phyloP scores from a whole-genome alignment of 352 stramenopile genomes.

The Phytophthora hibernalis region DNA sequence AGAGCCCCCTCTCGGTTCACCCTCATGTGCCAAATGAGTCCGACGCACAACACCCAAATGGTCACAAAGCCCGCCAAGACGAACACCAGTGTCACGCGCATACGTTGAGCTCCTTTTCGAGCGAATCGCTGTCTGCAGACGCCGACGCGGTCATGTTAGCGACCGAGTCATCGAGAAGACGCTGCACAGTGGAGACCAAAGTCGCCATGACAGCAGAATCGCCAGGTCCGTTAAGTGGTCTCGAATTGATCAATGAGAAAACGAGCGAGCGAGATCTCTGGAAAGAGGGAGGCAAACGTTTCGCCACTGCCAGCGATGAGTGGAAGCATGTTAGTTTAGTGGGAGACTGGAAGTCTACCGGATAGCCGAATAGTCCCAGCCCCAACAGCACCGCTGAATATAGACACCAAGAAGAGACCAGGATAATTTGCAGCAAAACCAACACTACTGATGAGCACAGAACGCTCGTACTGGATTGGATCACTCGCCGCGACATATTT shows the following conservation, averaged over 20 bases:
- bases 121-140: neutral
- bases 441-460: no score
- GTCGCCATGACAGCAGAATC: neutral
- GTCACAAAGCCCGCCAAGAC: slow-evolving; percentile 41
- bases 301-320: slow-evolving; percentile 10
- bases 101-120: slow-evolving; percentile 22
- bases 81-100: slow-evolving; percentile 33
- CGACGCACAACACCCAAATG: slow-evolving; percentile 48
- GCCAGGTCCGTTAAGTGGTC: slow-evolving; percentile 3
- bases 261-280: slow-evolving; percentile 3
- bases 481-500: no score
- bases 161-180: slow-evolving; percentile 24
- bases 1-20: slow-evolving; percentile 40
- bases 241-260: slow-evolving; percentile 26
- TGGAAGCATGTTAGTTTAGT: no score
- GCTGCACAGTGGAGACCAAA: slow-evolving; percentile 2
- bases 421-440: no score
- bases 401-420: no score
- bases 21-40: slow-evolving; percentile 44
- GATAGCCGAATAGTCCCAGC: no score
- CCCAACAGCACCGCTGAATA: no score
- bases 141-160: slow-evolving; percentile 1
- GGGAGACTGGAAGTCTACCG: no score
- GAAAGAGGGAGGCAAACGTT: slow-evolving; percentile 28
- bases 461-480: no score